Evolutionary conservation across 441 rosid species (phyloP).

Genomic region (Pelargonium citronellum): DNA sequence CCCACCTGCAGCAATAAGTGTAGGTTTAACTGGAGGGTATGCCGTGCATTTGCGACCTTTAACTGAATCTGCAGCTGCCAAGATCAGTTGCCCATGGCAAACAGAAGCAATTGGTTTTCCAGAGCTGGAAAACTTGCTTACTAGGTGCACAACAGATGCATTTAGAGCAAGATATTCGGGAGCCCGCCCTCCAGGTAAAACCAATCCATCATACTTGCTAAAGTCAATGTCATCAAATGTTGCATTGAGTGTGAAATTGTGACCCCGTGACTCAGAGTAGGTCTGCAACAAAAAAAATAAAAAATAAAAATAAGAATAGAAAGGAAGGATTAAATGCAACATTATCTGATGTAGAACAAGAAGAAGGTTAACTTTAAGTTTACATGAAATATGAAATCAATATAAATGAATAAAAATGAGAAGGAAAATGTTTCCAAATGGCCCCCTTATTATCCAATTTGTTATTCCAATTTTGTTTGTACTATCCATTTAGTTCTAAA

Average conservation of each 20-base stretch:
- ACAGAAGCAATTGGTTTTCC: constrained; percentile 68
- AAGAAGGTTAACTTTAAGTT: no score
- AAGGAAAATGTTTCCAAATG: no score
- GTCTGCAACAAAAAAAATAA: constrained; percentile 34
- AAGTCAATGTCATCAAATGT: constrained; percentile 60
- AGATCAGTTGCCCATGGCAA: constrained; percentile 73
- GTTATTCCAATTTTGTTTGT: no score
- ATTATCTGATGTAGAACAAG: no score
- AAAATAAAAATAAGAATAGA: background rate
- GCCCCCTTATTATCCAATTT: no score
- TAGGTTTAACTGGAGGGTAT: constrained; percentile 50
- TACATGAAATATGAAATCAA: no score
- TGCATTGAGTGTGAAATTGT: constrained; percentile 74
- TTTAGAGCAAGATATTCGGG: constrained; percentile 74
- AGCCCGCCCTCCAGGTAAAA: constrained; percentile 87
- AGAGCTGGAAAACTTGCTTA: constrained; percentile 43
- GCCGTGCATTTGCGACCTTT: constrained; percentile 62
- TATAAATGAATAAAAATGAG: no score
- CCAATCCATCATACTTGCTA: constrained; percentile 57
- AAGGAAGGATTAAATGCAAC: background rate
- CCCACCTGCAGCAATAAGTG: constrained; percentile 67
- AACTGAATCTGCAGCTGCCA: constrained; percentile 62
- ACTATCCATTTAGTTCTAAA: no score
- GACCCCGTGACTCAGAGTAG: constrained; percentile 63
- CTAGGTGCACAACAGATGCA: constrained; percentile 53